phyloP scores from a whole-genome alignment of 106 monocot species.

The Alisma plantagoaquatica region DNA sequence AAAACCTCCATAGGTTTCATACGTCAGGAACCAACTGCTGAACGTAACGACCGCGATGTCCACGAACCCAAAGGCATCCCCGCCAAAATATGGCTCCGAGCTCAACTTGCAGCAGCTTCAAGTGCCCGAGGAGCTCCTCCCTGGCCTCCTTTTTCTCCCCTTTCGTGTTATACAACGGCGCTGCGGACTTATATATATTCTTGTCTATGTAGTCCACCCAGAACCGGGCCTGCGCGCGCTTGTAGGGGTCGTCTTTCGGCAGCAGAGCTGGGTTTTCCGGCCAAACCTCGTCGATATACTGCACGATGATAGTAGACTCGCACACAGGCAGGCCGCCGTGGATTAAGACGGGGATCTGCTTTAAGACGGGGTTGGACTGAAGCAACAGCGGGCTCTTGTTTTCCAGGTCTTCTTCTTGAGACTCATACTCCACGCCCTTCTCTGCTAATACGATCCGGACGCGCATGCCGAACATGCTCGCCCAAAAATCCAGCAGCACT shows the following conservation, averaged over 20 bases:
- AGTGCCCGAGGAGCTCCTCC: constrained; percentile 29
- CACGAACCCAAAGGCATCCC: constrained; percentile 35
- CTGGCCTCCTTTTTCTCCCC: constrained; percentile 38
- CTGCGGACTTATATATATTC: constrained; percentile 27
- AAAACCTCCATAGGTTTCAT: constrained; percentile 25
- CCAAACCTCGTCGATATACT: too few species aligned
- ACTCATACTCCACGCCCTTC: constrained; percentile 34
- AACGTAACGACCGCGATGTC: constrained; percentile 49
- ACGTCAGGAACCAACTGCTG: constrained; percentile 41
- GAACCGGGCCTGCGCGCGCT: constrained; percentile 8
- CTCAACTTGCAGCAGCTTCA: constrained; percentile 36
- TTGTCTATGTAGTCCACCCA: constrained; percentile 23
- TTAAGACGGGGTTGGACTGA: constrained; percentile 41
- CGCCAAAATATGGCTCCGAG: constrained; percentile 52
- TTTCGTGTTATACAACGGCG: constrained; percentile 28
- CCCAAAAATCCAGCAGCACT: constrained; percentile 31
- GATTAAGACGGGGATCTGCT: too few species aligned
- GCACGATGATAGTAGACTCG: constrained; percentile 43
- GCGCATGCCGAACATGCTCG: constrained; percentile 26
- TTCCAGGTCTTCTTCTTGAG: constrained; percentile 33
- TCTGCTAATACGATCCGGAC: constrained; percentile 29
- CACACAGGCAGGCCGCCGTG: constrained; percentile 32
- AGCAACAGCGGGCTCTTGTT: constrained; percentile 42
- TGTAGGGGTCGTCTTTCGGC: constrained; percentile 5
- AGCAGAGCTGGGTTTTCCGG: too few species aligned